A percentile compares a stretch with the other conserved stretches of the same genome.
phyloP scores from a whole-genome alignment of 1,139 yeast genomes.

The Nakaseomyces kungkrabaensis region DNA sequence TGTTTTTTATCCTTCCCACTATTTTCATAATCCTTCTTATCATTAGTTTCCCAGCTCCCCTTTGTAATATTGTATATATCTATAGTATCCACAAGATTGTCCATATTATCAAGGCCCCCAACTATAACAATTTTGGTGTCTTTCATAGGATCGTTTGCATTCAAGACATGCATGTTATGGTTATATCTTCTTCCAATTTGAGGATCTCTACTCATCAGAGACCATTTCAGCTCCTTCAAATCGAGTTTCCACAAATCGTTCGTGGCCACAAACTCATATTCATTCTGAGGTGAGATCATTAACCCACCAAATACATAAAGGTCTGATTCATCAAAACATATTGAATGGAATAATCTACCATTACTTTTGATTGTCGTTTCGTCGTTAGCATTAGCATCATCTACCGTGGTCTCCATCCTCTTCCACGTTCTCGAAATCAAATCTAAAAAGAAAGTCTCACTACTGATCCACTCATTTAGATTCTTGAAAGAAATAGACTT shows the following conservation, averaged over 20 bases:
- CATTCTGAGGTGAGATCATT: slow-evolving; percentile 25
- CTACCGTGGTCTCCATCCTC: slow-evolving; percentile 28
- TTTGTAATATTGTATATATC: slow-evolving; percentile 47
- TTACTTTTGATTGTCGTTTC: slow-evolving; percentile 31
- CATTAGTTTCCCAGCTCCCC: slow-evolving; percentile 35
- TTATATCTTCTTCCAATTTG: slow-evolving; percentile 36
- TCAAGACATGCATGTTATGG: slow-evolving; percentile 42
- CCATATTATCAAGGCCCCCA: slow-evolving; percentile 48
- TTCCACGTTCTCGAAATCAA: slow-evolving; percentile 50
- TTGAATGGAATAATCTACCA: slow-evolving; percentile 53
- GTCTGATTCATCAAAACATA: slow-evolving; percentile 40
- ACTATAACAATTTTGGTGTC: slow-evolving; percentile 49
- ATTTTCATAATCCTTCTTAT: slow-evolving; percentile 4
- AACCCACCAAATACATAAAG: slow-evolving; percentile 60
- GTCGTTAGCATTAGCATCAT: slow-evolving; percentile 10
- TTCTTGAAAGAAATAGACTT: slow-evolving; percentile 15
- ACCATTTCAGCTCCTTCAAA: slow-evolving; percentile 43
- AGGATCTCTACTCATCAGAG: slow-evolving; percentile 31
- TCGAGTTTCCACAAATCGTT: slow-evolving; percentile 65
- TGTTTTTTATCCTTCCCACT: slow-evolving; percentile 1
- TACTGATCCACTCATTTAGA: slow-evolving; percentile 40
- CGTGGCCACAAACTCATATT: slow-evolving; percentile 35
- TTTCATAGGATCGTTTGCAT: slow-evolving; percentile 34
- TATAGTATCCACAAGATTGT: slow-evolving; percentile 36
- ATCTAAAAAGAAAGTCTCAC: slow-evolving; percentile 47